Evolutionary conservation across 257 asterid genomes (phyloP).

Genomic region (Nicotiana obtusifolia): DNA sequence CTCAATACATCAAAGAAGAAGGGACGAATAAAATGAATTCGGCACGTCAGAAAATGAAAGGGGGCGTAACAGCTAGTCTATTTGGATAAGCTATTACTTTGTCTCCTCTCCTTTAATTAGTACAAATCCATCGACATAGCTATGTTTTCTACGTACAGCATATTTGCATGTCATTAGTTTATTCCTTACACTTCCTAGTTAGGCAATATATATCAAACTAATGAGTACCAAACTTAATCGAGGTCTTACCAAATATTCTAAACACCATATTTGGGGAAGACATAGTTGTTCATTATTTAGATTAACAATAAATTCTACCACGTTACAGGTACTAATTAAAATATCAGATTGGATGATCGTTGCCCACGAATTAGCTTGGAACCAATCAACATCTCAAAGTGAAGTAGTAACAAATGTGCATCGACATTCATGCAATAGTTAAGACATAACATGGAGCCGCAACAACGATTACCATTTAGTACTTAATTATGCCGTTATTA

Average conservation of each 20-base stretch:
- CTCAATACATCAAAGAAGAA: background rate
- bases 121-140: background rate
- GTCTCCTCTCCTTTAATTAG: background rate
- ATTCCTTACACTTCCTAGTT: background rate
- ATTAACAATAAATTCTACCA: background rate
- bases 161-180: background rate
- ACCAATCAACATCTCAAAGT: background rate
- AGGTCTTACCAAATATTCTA: background rate
- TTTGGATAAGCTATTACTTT: background rate
- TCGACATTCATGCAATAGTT: background rate
- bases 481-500: background rate
- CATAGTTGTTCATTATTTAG: background rate
- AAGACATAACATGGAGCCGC: background rate
- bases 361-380: background rate
- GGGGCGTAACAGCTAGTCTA: background rate
- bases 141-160: background rate
- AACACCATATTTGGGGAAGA: background rate
- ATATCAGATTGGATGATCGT: background rate
- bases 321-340: background rate
- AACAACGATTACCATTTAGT: background rate
- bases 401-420: background rate
- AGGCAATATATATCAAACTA: background rate
- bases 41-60: slow-evolving; percentile 7
- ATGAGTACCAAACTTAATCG: background rate
- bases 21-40: background rate